Conservation (phyloP, 164 flowering plant genomes). For the Chloranthus sessilifolius region DNA sequence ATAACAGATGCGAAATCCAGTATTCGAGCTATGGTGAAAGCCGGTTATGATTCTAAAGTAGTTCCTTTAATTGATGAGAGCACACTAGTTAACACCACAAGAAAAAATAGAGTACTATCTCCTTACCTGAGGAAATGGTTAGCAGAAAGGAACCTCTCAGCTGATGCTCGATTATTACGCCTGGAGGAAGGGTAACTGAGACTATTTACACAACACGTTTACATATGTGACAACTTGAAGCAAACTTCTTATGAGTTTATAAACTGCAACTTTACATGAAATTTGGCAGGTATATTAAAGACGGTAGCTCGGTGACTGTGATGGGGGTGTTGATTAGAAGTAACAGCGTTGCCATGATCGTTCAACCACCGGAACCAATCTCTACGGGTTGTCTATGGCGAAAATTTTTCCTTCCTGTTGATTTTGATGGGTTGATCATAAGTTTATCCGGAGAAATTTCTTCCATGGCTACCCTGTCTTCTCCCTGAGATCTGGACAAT, state of each 20-base stretch:
- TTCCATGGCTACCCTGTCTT: slow-evolving; percentile 2
- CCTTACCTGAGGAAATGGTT: slow-evolving; percentile 53
- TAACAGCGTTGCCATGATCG: slow-evolving; percentile 36
- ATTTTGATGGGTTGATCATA: slow-evolving; percentile 46
- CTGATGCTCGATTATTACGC: slow-evolving; percentile 34
- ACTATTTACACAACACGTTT: background rate
- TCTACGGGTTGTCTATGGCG: slow-evolving; percentile 60
- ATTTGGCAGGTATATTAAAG: slow-evolving; percentile 49
- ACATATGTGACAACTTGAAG: background rate
- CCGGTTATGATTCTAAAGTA: slow-evolving; percentile 49
- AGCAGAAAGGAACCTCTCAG: slow-evolving; percentile 43
- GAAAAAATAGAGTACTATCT: slow-evolving; percentile 32
- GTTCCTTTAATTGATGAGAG: slow-evolving; percentile 43
- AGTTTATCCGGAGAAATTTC: slow-evolving; percentile 15
- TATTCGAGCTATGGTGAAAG: slow-evolving; percentile 51
- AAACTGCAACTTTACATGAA: background rate
- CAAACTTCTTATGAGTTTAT: slow-evolving; percentile 3
- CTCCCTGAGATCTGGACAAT: slow-evolving; percentile 2
- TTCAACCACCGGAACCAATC: slow-evolving; percentile 45
- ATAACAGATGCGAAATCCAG: slow-evolving; percentile 57
- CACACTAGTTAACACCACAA: slow-evolving; percentile 40
- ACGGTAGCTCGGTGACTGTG: slow-evolving; percentile 48
- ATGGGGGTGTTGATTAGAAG: slow-evolving; percentile 40
- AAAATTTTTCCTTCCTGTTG: slow-evolving; percentile 44
- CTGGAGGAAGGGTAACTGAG: slow-evolving; percentile 57